Evolutionary conservation across 2,329 filamentous ascomycete species (phyloP), one percentile per base, ranked within the genome.

Genomic region (Passalora sequoiae): DNA sequence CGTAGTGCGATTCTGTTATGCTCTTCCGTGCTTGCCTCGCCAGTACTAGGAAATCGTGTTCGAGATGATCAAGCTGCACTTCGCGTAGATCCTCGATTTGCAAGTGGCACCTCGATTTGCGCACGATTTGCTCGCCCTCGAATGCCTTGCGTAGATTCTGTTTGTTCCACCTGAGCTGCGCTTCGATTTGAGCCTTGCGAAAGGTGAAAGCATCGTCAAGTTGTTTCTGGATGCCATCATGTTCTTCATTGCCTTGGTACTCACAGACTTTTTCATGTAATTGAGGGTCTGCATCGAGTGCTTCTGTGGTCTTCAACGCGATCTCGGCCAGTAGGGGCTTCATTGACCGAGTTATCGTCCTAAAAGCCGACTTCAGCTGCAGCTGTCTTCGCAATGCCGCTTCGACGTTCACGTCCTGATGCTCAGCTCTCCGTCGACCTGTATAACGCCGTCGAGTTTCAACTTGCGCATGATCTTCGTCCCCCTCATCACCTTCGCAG

Each of bases 291-390:
- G 73, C 67, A 49, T 78, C 69, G 46, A 85, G 65, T 46, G 74
- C 71, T 37, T 79, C 75, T 45, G 83, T 65, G 39, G 69, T 75
- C 24, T 78, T 73, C 40, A 78, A 75, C 13, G 80, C 80, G 15
- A 87, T 69, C 58, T 85, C 81, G 46, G 80, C 78, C 10, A 85
- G 69, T 7, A 80, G 73, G 12, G 77, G 76, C 62, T 83, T 85
- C 55, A 84, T 65, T 21, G 76, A 71, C 54, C 77, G 75, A 46
- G 78, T 74, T 39, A 86, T 75, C 45, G 74, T 69, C n/a, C 78
- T 73, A 63, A 78, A 86, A 17, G 72, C 72, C 43, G 78, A 77
- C 62, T 83, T 83, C 55, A 86, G 70, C 54, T 83, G 76, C 53
- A 82, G 73, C 60, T 82, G 78, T 42, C 83, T 79, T 39, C 70